These are phyloP conservation scores for Diospyros lotus DNA, from an alignment of 148 eudicot genomes.

Conservation along the genomic window DNA sequence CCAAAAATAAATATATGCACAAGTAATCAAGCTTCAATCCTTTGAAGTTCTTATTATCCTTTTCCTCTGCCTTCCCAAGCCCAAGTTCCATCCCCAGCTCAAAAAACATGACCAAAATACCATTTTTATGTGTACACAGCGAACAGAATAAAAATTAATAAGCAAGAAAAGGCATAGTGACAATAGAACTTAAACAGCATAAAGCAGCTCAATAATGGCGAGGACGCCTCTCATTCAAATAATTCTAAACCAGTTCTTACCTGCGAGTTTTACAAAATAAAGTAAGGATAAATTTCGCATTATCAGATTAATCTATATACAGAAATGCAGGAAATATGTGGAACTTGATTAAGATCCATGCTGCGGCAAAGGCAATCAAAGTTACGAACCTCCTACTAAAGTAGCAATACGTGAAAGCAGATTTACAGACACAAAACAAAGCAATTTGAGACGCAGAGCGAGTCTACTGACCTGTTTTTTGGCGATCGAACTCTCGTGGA, in stretches of 20 bases:
- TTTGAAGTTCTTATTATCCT: too few relatives aligned
- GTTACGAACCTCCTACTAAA: background rate
- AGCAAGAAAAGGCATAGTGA: too few relatives aligned
- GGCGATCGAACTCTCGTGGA: background rate
- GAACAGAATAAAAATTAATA: too few relatives aligned
- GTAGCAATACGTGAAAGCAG: background rate
- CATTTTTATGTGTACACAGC: too few relatives aligned
- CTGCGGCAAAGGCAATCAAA: background rate
- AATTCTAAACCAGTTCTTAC: background rate
- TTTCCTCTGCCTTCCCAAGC: too few relatives aligned
- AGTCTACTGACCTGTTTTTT: background rate
- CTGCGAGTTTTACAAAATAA: background rate
- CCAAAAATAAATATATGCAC: too few relatives aligned
- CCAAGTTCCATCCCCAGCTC: too few relatives aligned
- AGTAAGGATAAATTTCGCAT: background rate
- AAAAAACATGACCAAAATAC: too few relatives aligned
- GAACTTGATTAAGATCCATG: background rate
- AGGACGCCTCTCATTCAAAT: background rate
- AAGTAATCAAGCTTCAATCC: too few relatives aligned
- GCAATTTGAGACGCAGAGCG: background rate
- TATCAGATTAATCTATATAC: background rate
- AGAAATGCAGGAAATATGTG: background rate
- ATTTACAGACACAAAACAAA: background rate
- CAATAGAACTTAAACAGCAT: background rate
- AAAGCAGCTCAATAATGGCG: background rate